These are phyloP conservation scores for Solanum sejunctum DNA, from an alignment of 257 asterid genomes.

Conservation along the genomic window DNA sequence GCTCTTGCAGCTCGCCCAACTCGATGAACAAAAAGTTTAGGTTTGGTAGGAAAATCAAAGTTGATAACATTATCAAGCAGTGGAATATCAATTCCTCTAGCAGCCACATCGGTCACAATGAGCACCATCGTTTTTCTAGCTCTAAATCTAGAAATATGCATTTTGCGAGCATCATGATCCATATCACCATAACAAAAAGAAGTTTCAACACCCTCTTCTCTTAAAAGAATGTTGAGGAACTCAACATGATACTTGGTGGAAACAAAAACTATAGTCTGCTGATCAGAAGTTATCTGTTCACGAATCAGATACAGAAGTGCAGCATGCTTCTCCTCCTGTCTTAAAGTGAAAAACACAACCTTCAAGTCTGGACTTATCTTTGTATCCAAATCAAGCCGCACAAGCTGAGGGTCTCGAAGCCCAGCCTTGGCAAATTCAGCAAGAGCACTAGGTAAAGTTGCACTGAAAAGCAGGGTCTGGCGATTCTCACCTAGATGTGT, in stretches of 20 bases:
- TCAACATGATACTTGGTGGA: conserved; percentile 92
- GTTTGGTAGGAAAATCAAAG: conserved; percentile 84
- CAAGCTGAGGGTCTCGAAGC: conserved; percentile 84
- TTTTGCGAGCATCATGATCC: conserved; percentile 95
- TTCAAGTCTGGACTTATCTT: conserved; percentile 84
- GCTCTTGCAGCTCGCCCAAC: conserved; percentile 99
- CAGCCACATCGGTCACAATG: conserved; percentile 95
- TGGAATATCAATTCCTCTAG: conserved; percentile 97
- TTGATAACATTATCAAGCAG: conserved; percentile 89
- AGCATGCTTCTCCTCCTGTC: conserved; percentile 84
- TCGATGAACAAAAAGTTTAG: conserved; percentile 94
- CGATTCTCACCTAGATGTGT: conserved; percentile 69
- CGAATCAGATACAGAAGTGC: conserved; percentile 69
- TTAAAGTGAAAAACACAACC: conserved; percentile 64
- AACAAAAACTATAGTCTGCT: conserved; percentile 81
- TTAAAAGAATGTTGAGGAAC: conserved; percentile 46
- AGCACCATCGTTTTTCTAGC: conserved; percentile 82
- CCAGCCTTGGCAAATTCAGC: conserved; percentile 97
- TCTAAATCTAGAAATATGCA: conserved; percentile 66
- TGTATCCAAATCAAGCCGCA: conserved; percentile 90
- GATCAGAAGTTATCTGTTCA: conserved; percentile 55
- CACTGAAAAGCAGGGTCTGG: conserved; percentile 89
- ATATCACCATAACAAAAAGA: conserved; percentile 96
- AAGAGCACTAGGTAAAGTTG: conserved; percentile 90
- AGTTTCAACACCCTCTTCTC: conserved; percentile 76